Percentiles rank a stretch among this genome's conserved stretches.
Evolutionary conservation across 768 basidiomycete genomes (phyloP).

Genomic region (Termitomyces sp.): DNA sequence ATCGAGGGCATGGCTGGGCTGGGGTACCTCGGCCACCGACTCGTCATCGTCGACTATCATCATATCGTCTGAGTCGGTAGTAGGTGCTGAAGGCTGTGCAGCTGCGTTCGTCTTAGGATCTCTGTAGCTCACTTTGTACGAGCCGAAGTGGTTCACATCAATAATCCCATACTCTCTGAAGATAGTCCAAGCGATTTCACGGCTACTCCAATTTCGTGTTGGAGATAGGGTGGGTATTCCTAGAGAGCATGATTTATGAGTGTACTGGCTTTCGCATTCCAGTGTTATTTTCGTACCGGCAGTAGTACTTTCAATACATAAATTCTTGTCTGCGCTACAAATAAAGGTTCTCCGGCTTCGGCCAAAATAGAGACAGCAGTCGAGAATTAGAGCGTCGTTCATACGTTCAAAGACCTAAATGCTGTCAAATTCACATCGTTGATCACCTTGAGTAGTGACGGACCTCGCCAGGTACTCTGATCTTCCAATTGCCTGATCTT

Average conservation of each 20-base stretch:
- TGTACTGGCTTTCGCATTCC: constrained; percentile 4
- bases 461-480: constrained; percentile 43
- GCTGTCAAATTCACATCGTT: background rate
- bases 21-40: constrained; percentile 29
- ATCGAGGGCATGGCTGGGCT: constrained; percentile 59
- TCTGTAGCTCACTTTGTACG: constrained; percentile 36
- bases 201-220: constrained; percentile 42
- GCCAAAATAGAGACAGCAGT: constrained; percentile 68
- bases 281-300: constrained; percentile 23
- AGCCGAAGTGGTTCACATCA: constrained; percentile 37
- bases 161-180: constrained; percentile 34
- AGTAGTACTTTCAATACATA: constrained; percentile 44
- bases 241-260: constrained; percentile 12
- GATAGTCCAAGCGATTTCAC: constrained; percentile 45
- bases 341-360: constrained; percentile 51
- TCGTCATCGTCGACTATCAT: constrained; percentile 66
- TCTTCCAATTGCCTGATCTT: constrained; percentile 59
- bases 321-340: constrained; percentile 68
- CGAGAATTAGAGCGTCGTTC: constrained; percentile 73
- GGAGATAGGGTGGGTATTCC: constrained; percentile 38
- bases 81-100: constrained; percentile 8
- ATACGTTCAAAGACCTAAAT: constrained; percentile 23
- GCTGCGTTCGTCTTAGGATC: constrained; percentile 20
- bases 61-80: constrained; percentile 35
- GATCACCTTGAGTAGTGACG: constrained; percentile 13